Evolutionary conservation across 2,329 filamentous ascomycete genomes (phyloP).

Genomic region (Ophiostoma tasmaniense): DNA sequence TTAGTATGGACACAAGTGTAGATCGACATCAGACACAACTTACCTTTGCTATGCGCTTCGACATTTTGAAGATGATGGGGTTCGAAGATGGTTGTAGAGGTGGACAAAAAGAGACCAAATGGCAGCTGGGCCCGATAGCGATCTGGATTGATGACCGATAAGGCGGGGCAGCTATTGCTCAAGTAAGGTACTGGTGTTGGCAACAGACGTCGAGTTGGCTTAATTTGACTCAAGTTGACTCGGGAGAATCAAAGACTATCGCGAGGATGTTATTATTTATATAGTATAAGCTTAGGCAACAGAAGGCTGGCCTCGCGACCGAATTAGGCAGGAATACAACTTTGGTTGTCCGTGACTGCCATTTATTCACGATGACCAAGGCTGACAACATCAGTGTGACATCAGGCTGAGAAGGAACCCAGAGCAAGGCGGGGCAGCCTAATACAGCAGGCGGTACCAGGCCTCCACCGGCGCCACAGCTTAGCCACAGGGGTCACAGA

Average conservation of each 20-base stretch:
- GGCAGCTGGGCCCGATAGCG: background rate
- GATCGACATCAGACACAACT: too few species aligned
- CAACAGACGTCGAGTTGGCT: background rate
- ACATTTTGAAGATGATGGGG: constrained; percentile 29
- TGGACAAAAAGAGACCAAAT: background rate
- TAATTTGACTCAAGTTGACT: background rate
- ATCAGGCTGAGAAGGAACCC: constrained; percentile 6
- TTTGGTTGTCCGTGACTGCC: background rate
- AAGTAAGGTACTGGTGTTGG: background rate
- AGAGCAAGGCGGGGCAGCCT: background rate
- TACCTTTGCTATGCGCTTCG: constrained; percentile 21
- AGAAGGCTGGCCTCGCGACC: background rate
- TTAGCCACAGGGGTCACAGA: constrained; percentile 9
- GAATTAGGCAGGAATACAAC: background rate
- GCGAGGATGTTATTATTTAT: background rate
- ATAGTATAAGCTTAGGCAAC: background rate
- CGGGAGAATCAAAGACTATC: background rate
- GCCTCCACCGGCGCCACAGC: constrained; percentile 9
- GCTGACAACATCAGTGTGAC: background rate
- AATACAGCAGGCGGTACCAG: background rate
- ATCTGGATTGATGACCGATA: background rate
- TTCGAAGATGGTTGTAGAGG: constrained; percentile 15
- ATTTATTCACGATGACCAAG: background rate
- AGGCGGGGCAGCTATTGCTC: background rate
- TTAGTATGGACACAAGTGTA: background rate